Evolutionary conservation across 2,329 filamentous ascomycete genomes (phyloP), one percentile per base, ranked within the genome.

Genomic region (Verticillium dahliae): DNA sequence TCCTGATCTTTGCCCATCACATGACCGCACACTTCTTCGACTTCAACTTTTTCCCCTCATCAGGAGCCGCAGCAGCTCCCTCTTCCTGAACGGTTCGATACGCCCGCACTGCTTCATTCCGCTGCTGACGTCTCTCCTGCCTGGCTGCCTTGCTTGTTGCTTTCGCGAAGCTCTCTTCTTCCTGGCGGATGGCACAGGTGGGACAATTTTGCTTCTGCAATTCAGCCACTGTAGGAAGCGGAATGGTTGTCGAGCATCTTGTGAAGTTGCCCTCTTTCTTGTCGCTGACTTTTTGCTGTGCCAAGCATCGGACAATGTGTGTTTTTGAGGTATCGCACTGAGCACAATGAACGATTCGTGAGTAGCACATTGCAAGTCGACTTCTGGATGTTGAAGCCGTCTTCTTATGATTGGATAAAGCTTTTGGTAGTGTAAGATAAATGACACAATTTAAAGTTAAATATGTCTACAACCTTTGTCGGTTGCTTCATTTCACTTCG

Each of bases 221-320:
- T 11, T 13, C 15, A 18, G 4, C 15, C 27, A 15, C 11, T 31
- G 6, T 55, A 6, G 52, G 39, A 3, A 45, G 39, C 7, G n/a
- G 15, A 2, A 65, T 5, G 61, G 60, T 22, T 64, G 65, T 6
- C 27, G 59, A 14, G 50, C 52, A 57, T 65, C 62, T 15, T 63
- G 64, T 58, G 65, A 66, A 27, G 60, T 38, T 34, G 62, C 66
- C 65, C 35, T 66, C 62, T 33, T 66, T 65, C 56, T n/a, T 37
- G 56, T 58, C 27, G 35, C 37, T 33, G 18, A 22, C 15, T 22
- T 35, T 57, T 11, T 57, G 56, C 9, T 27, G 31, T 6, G 7
- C 22, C 52, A 10, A 4, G 22, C 52, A 55, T 9, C 52, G 52
- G 3, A 31, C 31, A 4, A 31, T 55, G 22, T 31, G 22, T 6